Evolutionary conservation across 768 basidiomycete genomes (phyloP).

Genomic region (Lentinula raphanica): DNA sequence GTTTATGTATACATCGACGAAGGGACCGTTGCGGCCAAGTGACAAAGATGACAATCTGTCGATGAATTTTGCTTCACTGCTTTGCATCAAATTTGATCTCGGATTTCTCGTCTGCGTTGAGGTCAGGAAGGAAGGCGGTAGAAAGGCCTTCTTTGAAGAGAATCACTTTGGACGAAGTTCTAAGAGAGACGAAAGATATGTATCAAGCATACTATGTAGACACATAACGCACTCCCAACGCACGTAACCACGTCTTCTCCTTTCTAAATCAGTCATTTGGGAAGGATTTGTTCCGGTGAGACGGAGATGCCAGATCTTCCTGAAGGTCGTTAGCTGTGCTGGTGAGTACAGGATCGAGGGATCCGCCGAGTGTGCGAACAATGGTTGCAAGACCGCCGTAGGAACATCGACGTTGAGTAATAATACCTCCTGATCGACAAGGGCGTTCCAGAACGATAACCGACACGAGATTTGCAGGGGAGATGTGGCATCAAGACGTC

Average conservation of each 20-base stretch:
- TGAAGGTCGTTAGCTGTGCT: slow-evolving; percentile 45
- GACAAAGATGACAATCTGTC: too few relatives aligned
- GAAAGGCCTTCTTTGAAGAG: slow-evolving; percentile 42
- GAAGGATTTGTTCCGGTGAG: slow-evolving; percentile 58
- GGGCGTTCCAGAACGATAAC: too few relatives aligned
- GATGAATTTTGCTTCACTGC: background rate
- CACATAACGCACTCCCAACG: slow-evolving; percentile 13
- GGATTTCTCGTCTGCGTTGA: slow-evolving; percentile 54
- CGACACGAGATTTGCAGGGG: too few relatives aligned
- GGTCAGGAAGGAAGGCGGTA: slow-evolving; percentile 37
- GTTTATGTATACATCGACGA: too few relatives aligned
- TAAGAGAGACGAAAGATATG: too few relatives aligned
- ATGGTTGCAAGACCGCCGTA: slow-evolving; percentile 56
- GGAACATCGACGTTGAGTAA: too few relatives aligned
- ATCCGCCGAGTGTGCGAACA: slow-evolving; percentile 42
- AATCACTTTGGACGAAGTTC: slow-evolving; percentile 42
- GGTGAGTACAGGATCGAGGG: slow-evolving; percentile 52
- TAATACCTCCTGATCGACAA: too few relatives aligned
- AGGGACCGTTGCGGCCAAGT: too few relatives aligned
- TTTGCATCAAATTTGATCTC: slow-evolving; percentile 27
- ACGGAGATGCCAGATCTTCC: slow-evolving; percentile 34
- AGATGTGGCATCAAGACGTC: too few relatives aligned
- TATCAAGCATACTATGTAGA: too few relatives aligned
- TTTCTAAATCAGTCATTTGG: slow-evolving; percentile 64
- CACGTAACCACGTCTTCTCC: slow-evolving; percentile 61